Percentiles rank a stretch among this genome's conserved stretches.
Evolutionary conservation across 2,329 filamentous ascomycete species (phyloP).

Genomic region (Chrysoporthe deuterocubensis): DNA sequence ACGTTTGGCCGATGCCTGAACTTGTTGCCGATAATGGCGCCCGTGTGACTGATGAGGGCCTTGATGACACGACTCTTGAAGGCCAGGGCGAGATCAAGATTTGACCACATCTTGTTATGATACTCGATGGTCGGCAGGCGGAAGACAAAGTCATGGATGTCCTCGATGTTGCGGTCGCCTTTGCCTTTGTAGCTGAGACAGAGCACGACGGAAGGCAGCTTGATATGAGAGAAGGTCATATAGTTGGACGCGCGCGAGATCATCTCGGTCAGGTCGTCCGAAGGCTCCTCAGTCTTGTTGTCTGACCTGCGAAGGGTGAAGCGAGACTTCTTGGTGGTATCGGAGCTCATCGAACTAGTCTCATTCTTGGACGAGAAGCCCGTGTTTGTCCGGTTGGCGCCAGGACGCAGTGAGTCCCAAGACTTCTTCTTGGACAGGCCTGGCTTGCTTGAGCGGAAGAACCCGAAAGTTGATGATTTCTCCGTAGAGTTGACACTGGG

Average conservation of each 20-base stretch:
- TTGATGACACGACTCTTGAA: conserved; percentile 95
- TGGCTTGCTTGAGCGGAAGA: conserved; percentile 54
- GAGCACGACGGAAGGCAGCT: conserved; percentile 91
- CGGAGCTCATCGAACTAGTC: conserved; percentile 41
- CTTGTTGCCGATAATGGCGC: conserved; percentile 97
- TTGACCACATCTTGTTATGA: conserved; percentile 99
- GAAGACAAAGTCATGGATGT: conserved; percentile 98
- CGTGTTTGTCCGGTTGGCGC: conserved; percentile 52
- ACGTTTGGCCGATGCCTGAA: conserved; percentile 85
- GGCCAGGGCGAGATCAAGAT: conserved; percentile 88
- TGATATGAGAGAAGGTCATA: conserved; percentile 96
- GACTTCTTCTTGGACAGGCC: conserved; percentile 57
- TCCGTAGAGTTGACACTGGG: conserved; percentile 55
- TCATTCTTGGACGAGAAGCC: conserved; percentile 47
- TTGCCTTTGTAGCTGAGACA: conserved; percentile 97
- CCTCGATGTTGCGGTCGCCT: conserved; percentile 92
- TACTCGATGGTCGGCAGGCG: conserved; percentile 92
- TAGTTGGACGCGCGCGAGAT: conserved; percentile 93
- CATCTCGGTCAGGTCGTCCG: conserved; percentile 96
- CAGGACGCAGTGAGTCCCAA: conserved; percentile 58
- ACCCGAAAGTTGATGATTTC: conserved; percentile 51
- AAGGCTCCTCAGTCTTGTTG: conserved; percentile 63
- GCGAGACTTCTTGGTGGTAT: conserved; percentile 54
- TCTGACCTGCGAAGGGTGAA: conserved; percentile 58
- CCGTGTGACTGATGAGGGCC: conserved; percentile 91